A percentile compares a stretch with the other conserved stretches of the same genome.
phyloP scores from a whole-genome alignment of 768 basidiomycete species.

The Rhodocollybia butyracea region DNA sequence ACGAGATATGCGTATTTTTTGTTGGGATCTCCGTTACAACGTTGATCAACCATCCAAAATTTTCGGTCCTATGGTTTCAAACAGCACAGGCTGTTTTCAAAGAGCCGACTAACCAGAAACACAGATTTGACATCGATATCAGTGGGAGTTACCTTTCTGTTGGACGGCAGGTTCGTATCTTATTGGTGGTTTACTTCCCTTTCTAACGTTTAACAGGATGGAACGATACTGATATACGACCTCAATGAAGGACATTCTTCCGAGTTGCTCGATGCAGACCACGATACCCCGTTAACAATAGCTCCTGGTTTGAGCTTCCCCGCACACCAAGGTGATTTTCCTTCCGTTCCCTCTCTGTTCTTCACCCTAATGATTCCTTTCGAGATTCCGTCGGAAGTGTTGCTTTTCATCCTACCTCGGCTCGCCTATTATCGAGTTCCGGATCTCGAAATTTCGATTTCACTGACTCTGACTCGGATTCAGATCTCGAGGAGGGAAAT shows the following conservation, averaged over 20 bases:
- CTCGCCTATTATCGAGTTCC: slow-evolving; percentile 61
- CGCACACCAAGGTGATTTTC: slow-evolving; percentile 65
- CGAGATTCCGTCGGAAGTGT: slow-evolving; percentile 75
- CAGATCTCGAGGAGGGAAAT: slow-evolving; percentile 7
- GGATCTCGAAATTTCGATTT: slow-evolving; percentile 73
- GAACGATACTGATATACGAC: slow-evolving; percentile 59
- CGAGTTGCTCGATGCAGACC: not conserved
- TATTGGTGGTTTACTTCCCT: not conserved
- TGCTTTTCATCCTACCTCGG: slow-evolving; percentile 63
- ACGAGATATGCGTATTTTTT: slow-evolving; percentile 55
- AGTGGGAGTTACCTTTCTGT: slow-evolving; percentile 59
- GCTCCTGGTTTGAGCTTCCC: slow-evolving; percentile 35
- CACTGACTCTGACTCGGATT: slow-evolving; percentile 18
- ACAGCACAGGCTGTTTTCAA: not conserved
- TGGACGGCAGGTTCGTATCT: slow-evolving; percentile 62
- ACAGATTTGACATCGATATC: slow-evolving; percentile 74
- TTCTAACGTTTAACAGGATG: slow-evolving; percentile 33
- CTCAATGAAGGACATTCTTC: slow-evolving; percentile 22
- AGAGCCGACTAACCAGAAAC: slow-evolving; percentile 58
- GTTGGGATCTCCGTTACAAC: slow-evolving; percentile 78
- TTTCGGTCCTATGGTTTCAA: slow-evolving; percentile 13
- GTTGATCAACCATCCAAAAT: slow-evolving; percentile 37
- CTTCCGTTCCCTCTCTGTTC: not conserved
- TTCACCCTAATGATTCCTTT: not conserved
- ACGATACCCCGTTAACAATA: slow-evolving; percentile 5